Percentiles rank a stretch among this genome's conserved stretches.
These are phyloP conservation scores for Hypomontagnella monticulosa DNA, from an alignment of 495 filamentous ascomycete species.

Conservation along the genomic window DNA sequence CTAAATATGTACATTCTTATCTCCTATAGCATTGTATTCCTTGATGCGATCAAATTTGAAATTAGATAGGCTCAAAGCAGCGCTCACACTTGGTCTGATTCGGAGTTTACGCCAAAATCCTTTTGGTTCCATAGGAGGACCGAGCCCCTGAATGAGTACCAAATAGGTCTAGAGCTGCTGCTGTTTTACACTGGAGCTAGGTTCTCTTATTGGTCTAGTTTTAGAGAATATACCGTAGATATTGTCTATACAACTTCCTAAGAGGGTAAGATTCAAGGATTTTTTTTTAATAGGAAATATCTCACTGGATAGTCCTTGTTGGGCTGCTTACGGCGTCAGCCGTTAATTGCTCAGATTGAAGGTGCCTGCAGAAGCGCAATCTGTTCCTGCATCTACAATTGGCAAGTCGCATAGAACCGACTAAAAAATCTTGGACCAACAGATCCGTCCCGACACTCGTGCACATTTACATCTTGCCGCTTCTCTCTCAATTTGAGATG, in stretches of 20 bases:
- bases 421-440: neutral
- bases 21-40: conserved; percentile 5
- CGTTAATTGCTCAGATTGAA: conserved; percentile 8
- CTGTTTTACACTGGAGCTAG: no score
- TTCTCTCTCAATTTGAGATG: no score
- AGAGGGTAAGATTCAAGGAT: no score
- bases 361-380: conserved; percentile 42
- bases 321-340: conserved; percentile 4
- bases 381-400: conserved; percentile 41
- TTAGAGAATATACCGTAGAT: no score
- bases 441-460: no score
- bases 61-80: conserved; percentile 34
- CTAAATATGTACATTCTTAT: neutral
- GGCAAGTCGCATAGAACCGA: conserved; percentile 8
- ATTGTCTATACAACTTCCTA: no score
- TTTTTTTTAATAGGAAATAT: no score
- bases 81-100: conserved; percentile 20
- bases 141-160: no score
- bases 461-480: no score
- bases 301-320: no score
- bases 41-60: conserved; percentile 10
- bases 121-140: neutral
- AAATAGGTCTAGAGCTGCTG: no score
- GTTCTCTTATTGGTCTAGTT: no score
- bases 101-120: conserved; percentile 21